These are phyloP conservation scores for Fusarium sp. DNA, from an alignment of 2,329 filamentous ascomycete species.

Conservation along the genomic window DNA sequence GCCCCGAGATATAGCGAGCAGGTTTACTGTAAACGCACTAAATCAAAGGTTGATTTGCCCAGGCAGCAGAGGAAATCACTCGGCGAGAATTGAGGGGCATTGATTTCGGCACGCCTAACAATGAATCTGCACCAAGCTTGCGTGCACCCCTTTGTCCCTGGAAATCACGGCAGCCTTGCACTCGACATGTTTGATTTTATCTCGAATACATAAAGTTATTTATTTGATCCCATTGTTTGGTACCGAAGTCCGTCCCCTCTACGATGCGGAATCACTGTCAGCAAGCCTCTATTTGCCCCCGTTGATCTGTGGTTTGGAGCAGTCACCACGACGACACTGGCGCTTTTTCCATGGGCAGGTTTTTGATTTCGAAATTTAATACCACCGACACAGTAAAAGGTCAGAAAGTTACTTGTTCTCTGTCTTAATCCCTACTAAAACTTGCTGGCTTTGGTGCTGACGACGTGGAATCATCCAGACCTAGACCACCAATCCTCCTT, in stretches of 20 bases:
- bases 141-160: not conserved
- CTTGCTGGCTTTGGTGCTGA: not conserved
- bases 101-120: not conserved
- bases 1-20: not conserved
- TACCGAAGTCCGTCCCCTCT: not conserved
- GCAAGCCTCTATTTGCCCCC: too few relatives aligned
- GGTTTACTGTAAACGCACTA: not conserved
- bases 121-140: not conserved
- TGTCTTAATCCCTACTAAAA: not conserved
- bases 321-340: not conserved
- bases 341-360: not conserved
- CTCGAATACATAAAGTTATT: not conserved
- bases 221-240: not conserved
- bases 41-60: not conserved
- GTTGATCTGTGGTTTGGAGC: not conserved
- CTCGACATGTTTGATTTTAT: not conserved
- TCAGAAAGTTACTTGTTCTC: not conserved
- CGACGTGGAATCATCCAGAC: not conserved
- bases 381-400: not conserved
- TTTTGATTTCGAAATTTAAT: not conserved
- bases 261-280: not conserved
- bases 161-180: not conserved
- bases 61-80: not conserved
- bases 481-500: not conserved
- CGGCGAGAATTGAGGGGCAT: not conserved